Evolutionary conservation across 1,139 yeast genomes (phyloP), one percentile per base, ranked within the genome.

Genomic region (Tardiomyces digboiensis): DNA sequence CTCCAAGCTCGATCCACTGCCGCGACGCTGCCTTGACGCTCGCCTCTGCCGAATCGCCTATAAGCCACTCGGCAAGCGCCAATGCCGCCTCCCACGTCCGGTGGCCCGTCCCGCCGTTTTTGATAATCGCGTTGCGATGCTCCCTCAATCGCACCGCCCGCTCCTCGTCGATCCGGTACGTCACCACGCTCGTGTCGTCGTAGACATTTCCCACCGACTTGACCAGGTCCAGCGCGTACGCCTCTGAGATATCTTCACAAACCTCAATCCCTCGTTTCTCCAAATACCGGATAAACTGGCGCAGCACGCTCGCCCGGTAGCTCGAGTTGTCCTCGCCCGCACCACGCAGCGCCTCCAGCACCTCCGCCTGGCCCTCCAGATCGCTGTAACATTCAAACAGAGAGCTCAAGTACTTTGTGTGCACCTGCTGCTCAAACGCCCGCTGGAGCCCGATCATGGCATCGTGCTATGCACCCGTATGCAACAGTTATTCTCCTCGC

Each of bases 71-170:
- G 7, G 81, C 65, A 16, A 88, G 64, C 47, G 70, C 86, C n/a
- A 85, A 53, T 0, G 95, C 84, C 1, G 96, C 97, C 58, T 87
- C 97, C 97, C 97, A 89, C 0, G 97, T 89, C 39, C 97, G 67
- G 46, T 79, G 66, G 0, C 97, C 97, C 0, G 97, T 89, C 1
- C 95, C 82, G 7, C 93, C 95, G 23, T 67, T 60, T 45, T 65
- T 65, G 2, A 82, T 74, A 3, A 60, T 55, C 1, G 82, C 67
- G 33, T 46, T 42, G 4, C 57, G 54, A 29, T 48, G 48, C 4
- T 59, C 59, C 1, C 55, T 36, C 5, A 52, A 41, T 14, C 21
- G 21, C 18, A 52, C 41, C 18, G 33, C 37, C 23, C 38, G 26
- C 7, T 43, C 26, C 23, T 42, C 47, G 7, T 21, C 33, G 20